Conservation (phyloP, 371 early-diverging fungal genomes). For the Mucor indicus region DNA sequence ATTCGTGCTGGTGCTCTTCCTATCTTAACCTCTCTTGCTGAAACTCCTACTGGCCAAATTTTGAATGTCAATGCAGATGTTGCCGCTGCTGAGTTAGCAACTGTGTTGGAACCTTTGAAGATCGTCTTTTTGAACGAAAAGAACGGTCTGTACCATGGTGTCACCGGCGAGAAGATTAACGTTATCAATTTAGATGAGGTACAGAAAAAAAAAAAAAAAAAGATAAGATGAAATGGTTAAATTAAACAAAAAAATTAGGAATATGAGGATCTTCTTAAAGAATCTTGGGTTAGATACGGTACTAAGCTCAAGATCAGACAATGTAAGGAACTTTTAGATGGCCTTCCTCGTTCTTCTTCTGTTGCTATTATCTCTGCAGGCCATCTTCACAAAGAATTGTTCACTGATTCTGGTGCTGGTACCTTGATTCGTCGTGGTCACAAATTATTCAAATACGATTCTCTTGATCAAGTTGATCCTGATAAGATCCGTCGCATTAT, state of each 20-base stretch:
- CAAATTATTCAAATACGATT: conserved; percentile 71
- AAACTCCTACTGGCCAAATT: conserved; percentile 93
- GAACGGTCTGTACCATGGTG: conserved; percentile 91
- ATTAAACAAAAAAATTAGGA: conserved; percentile 25
- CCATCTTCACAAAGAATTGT: conserved; percentile 94
- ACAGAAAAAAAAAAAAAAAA: conserved; percentile 8
- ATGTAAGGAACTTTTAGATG: conserved; percentile 92
- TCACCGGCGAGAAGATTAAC: conserved; percentile 89
- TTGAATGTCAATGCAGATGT: conserved; percentile 98
- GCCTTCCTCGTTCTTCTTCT: conserved; percentile 91
- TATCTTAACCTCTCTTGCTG: conserved; percentile 93
- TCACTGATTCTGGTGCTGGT: conserved; percentile 95
- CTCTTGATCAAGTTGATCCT: conserved; percentile 67
- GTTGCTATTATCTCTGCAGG: conserved; percentile 96
- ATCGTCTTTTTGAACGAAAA: conserved; percentile 95
- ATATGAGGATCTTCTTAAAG: conserved; percentile 80
- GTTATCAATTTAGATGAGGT: conserved; percentile 96
- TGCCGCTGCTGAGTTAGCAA: conserved; percentile 94
- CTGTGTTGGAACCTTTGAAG: conserved; percentile 94
- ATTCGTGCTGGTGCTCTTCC: conserved; percentile 93
- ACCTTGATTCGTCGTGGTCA: conserved; percentile 95
- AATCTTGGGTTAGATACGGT: conserved; percentile 95
- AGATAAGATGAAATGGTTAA: too few species aligned
- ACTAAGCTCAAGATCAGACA: conserved; percentile 94
- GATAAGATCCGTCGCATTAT: conserved; percentile 84